Evolutionary conservation across 345 rosid genomes (phyloP).

Genomic region (Corchorus capsularis): DNA sequence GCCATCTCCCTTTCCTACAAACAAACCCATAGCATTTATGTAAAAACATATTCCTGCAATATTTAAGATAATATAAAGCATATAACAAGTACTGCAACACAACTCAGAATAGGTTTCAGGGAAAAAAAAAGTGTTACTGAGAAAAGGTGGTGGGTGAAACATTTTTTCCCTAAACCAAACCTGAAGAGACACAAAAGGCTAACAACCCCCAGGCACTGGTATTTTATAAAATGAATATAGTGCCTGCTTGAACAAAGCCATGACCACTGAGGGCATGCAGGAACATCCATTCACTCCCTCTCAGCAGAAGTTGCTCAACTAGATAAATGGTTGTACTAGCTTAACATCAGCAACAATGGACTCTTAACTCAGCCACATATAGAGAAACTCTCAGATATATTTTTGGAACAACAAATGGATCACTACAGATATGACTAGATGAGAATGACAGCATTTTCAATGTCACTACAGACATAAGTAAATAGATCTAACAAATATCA

Average conservation of each 20-base stretch:
- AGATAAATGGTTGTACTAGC: neutral
- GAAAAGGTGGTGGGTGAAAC: neutral
- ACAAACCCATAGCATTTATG: neutral
- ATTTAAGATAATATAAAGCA: neutral
- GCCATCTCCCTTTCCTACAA: slow-evolving; percentile 95
- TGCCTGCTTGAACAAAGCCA: neutral
- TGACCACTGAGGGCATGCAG: neutral
- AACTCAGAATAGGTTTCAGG: neutral
- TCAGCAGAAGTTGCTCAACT: neutral
- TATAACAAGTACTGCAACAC: neutral
- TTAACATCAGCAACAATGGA: neutral
- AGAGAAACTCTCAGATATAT: neutral
- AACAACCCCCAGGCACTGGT: neutral
- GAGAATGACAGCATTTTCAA: neutral
- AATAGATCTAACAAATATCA: neutral
- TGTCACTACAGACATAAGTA: neutral
- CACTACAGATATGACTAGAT: neutral
- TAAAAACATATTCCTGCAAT: neutral
- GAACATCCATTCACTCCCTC: neutral
- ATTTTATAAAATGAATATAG: neutral
- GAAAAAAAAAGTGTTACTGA: neutral
- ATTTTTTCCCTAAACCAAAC: neutral
- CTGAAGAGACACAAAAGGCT: neutral
- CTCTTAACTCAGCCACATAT: neutral
- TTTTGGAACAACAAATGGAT: neutral